Evolutionary conservation across 768 basidiomycete genomes (phyloP).

Genomic region (Lactarius deliciosus): DNA sequence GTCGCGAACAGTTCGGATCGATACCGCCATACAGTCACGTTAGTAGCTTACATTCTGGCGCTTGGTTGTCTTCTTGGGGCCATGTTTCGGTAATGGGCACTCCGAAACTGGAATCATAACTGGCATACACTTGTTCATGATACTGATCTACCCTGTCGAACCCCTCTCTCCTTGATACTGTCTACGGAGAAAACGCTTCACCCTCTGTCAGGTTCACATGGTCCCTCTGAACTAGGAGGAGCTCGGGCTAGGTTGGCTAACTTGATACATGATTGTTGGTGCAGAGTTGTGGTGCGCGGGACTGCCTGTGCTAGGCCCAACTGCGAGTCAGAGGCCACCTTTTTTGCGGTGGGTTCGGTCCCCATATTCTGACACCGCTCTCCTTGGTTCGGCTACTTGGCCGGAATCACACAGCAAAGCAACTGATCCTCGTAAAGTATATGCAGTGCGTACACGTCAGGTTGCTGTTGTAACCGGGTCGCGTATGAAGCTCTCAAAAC

Average conservation of each 20-base stretch:
- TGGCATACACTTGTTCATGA: background rate
- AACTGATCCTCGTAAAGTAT: too few species aligned
- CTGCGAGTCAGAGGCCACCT: background rate
- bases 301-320: background rate
- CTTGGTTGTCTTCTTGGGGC: background rate
- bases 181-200: too few species aligned
- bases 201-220: too few species aligned
- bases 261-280: background rate
- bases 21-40: background rate
- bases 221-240: background rate
- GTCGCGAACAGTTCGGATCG: background rate
- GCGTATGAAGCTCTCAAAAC: background rate
- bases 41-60: background rate
- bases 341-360: too few species aligned
- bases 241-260: background rate
- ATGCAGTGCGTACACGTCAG: too few species aligned
- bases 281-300: too few species aligned
- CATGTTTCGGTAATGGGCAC: background rate
- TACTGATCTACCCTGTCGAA: background rate
- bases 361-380: too few species aligned
- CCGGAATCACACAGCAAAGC: too few species aligned
- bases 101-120: background rate
- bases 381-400: too few species aligned
- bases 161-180: background rate
- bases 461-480: too few species aligned